These are phyloP conservation scores for Zygosaccharomyces sapae DNA, from an alignment of 1,139 yeast genomes.

Conservation along the genomic window DNA sequence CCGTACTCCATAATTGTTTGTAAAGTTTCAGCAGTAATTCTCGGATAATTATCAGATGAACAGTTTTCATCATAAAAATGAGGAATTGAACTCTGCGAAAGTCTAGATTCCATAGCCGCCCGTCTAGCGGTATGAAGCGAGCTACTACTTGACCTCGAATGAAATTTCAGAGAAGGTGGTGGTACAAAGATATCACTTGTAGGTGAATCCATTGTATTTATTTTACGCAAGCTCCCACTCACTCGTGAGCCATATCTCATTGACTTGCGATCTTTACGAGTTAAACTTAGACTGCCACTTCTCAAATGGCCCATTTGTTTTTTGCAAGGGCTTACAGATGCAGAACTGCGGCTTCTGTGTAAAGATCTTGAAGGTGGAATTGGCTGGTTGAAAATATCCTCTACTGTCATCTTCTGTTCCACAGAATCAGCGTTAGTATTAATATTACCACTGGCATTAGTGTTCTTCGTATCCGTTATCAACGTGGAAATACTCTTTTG, in stretches of 20 bases:
- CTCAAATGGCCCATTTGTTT: conserved; percentile 4
- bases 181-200: conserved; percentile 6
- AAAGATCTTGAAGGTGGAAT: conserved; percentile 1
- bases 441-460: not conserved
- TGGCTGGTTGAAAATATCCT: conserved; percentile 2
- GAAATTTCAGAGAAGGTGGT: conserved; percentile 2
- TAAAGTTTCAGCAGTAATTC: conserved; percentile 66
- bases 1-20: conserved; percentile 58
- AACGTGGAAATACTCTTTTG: conserved; percentile 5
- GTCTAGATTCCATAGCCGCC: conserved; percentile 15
- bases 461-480: not conserved
- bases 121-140: not conserved
- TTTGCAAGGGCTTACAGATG: conserved; percentile 5
- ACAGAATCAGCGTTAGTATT: not conserved
- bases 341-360: not conserved
- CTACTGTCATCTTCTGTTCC: not conserved
- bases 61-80: conserved; percentile 27
- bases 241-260: conserved; percentile 11
- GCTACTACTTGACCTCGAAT: not conserved
- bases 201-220: conserved; percentile 11
- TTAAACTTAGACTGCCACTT: conserved; percentile 1
- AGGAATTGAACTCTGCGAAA: conserved; percentile 19
- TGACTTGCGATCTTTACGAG: conserved; percentile 12
- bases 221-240: conserved; percentile 8
- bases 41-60: conserved; percentile 59